phyloP scores from a whole-genome alignment of 2,329 filamentous ascomycete species.

The Graphilbum fragrans region DNA sequence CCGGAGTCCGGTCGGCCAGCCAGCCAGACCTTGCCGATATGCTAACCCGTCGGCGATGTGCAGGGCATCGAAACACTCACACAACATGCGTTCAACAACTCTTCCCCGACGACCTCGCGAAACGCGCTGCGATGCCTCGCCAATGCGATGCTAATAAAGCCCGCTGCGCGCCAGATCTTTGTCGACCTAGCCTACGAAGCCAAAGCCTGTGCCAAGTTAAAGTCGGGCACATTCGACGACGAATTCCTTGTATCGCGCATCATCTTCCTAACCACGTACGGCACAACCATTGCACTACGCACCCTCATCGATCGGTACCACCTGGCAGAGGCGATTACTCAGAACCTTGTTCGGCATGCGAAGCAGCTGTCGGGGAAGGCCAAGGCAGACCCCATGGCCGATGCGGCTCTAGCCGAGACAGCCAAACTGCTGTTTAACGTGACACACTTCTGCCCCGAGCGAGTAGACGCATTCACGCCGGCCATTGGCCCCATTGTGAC shows the following conservation, averaged over 20 bases:
- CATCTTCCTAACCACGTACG: constrained; percentile 70
- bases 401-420: constrained; percentile 72
- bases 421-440: constrained; percentile 86
- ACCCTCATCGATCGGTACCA: constrained; percentile 52
- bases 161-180: constrained; percentile 57
- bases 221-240: constrained; percentile 64
- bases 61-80: constrained; percentile 66
- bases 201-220: constrained; percentile 59
- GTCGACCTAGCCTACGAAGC: constrained; percentile 56
- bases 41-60: background rate
- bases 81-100: constrained; percentile 59
- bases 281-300: constrained; percentile 54
- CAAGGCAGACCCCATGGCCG: constrained; percentile 47
- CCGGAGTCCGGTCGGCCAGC: background rate
- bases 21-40: background rate
- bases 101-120: constrained; percentile 50
- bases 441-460: constrained; percentile 58
- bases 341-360: constrained; percentile 60
- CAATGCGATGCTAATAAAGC: constrained; percentile 66
- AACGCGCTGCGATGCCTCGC: constrained; percentile 74
- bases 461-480: constrained; percentile 48
- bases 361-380: constrained; percentile 21
- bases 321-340: constrained; percentile 55
- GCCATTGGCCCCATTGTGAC: constrained; percentile 59
- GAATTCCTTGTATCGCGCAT: constrained; percentile 78